A percentile compares a stretch with the other conserved stretches of the same genome.
Conservation (phyloP, 768 basidiomycete genomes). For the Royoungia palumana region DNA sequence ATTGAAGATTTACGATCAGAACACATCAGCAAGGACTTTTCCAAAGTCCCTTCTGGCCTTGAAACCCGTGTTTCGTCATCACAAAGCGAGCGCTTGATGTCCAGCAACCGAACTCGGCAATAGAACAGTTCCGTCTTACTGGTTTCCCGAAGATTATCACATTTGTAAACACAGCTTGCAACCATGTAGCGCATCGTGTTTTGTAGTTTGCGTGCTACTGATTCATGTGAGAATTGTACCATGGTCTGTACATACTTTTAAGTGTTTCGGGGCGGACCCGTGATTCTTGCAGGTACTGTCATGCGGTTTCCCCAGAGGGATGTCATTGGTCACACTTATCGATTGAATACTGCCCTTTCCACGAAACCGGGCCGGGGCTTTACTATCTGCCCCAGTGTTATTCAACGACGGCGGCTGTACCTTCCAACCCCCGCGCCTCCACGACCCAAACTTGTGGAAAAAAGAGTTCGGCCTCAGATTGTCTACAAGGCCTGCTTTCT, state of each 20-base stretch:
- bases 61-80: slow-evolving; percentile 16
- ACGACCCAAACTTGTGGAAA: not conserved
- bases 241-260: no score
- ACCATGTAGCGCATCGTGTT: not conserved
- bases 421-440: not conserved
- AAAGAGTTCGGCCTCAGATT: not conserved
- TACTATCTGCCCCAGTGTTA: no score
- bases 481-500: slow-evolving; percentile 7
- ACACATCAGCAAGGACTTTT: slow-evolving; percentile 47
- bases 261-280: no score
- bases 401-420: not conserved
- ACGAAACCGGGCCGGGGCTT: no score
- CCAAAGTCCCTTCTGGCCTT: slow-evolving; percentile 42
- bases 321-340: no score
- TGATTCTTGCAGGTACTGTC: no score
- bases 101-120: not conserved
- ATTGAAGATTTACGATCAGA: slow-evolving; percentile 48
- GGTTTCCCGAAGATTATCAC: no score
- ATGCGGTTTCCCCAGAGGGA: no score
- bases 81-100: slow-evolving; percentile 5
- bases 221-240: not conserved
- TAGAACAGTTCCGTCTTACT: not conserved
- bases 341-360: no score
- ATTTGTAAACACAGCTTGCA: no score
- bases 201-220: no score